These are phyloP conservation scores for Zygosaccharomyces bailii DNA, from an alignment of 805 yeast species.

Conservation along the genomic window DNA sequence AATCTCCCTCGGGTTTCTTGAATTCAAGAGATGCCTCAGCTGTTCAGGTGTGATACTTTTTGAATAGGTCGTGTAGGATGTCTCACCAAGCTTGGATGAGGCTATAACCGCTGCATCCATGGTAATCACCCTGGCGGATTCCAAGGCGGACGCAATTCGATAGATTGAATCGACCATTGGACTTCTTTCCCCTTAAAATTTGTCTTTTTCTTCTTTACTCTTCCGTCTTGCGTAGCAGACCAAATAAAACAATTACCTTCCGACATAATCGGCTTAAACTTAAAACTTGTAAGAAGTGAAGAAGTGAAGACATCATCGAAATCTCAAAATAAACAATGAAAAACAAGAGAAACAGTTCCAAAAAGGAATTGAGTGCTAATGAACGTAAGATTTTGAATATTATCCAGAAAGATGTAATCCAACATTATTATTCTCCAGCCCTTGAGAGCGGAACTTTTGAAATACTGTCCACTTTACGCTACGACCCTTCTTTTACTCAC, in stretches of 20 bases:
- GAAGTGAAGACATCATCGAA: neutral
- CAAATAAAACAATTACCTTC: neutral
- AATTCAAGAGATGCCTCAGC: slow-evolving; percentile 60
- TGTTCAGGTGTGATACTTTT: slow-evolving; percentile 58
- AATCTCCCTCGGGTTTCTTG: slow-evolving; percentile 63
- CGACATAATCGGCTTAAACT: neutral
- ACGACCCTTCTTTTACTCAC: slow-evolving; percentile 54
- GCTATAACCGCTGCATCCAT: slow-evolving; percentile 83
- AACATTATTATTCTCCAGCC: slow-evolving; percentile 17
- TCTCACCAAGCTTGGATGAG: slow-evolving; percentile 59
- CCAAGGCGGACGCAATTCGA: slow-evolving; percentile 66
- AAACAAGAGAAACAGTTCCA: slow-evolving; percentile 8
- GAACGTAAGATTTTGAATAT: slow-evolving; percentile 19
- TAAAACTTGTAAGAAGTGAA: neutral
- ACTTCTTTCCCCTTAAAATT: neutral
- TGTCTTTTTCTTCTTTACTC: neutral
- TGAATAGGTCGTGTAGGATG: slow-evolving; percentile 45
- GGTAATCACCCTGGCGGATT: slow-evolving; percentile 74
- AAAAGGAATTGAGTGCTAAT: slow-evolving; percentile 15
- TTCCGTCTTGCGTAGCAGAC: neutral
- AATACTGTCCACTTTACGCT: slow-evolving; percentile 68
- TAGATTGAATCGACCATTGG: slow-evolving; percentile 56
- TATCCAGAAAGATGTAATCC: slow-evolving; percentile 20
- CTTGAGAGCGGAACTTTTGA: slow-evolving; percentile 41
- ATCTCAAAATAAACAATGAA: slow-evolving; percentile 5